These are phyloP conservation scores for Cyberlindnera amylophila DNA, from an alignment of 805 yeast genomes.

Conservation along the genomic window DNA sequence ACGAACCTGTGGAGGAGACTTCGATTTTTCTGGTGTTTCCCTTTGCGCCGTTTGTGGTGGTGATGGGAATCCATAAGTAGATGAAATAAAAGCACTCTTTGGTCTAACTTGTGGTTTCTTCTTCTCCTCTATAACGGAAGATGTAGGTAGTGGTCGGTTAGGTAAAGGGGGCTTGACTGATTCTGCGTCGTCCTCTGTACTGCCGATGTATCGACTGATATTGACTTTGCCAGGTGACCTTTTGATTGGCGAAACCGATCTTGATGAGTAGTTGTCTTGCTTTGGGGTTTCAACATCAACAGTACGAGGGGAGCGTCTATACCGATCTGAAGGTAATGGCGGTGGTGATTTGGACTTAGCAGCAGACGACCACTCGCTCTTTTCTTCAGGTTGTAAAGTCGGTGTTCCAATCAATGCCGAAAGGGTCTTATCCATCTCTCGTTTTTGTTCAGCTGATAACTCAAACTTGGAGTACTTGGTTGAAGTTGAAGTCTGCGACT, in stretches of 20 bases:
- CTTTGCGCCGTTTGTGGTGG: not conserved
- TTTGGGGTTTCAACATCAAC: constrained; percentile 1
- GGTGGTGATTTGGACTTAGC: constrained; percentile 11
- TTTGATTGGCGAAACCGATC: constrained; percentile 13
- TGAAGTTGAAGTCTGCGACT: not conserved
- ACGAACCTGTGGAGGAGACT: constrained; percentile 8
- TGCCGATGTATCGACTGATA: constrained; percentile 3
- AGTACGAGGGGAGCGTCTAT: constrained; percentile 17
- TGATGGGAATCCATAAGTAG: not conserved
- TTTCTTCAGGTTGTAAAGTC: not conserved
- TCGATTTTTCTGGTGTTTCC: not conserved
- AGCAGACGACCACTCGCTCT: constrained; percentile 6
- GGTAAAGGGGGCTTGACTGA: constrained; percentile 7
- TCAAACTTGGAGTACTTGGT: constrained; percentile 21
- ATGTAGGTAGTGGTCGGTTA: constrained; percentile 4
- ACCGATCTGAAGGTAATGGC: not conserved
- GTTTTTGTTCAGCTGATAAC: constrained; percentile 19
- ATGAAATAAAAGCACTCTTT: constrained; percentile 2
- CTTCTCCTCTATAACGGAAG: not conserved
- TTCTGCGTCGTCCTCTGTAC: not conserved
- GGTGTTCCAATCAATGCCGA: constrained; percentile 15
- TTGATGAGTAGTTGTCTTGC: not conserved
- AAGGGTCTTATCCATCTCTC: constrained; percentile 19
- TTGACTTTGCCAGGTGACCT: constrained; percentile 21
- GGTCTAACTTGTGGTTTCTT: constrained; percentile 6